Evolutionary conservation across 1,284 basidiomycete genomes (phyloP).

Genomic region (Leccinum fuscescens): DNA sequence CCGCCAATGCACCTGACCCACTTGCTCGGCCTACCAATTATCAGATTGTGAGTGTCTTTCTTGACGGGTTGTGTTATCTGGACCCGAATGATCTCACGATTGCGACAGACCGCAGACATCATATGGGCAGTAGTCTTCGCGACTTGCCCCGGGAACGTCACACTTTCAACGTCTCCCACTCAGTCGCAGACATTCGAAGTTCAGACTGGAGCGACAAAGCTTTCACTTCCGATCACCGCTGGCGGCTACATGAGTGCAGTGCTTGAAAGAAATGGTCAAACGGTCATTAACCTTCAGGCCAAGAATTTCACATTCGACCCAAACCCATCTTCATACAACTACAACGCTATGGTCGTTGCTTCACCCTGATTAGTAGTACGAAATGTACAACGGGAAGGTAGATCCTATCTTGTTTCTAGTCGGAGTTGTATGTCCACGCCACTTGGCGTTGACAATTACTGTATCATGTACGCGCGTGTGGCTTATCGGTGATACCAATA

Average conservation of each 20-base stretch:
- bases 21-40: constrained; percentile 56
- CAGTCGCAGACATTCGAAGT: constrained; percentile 50
- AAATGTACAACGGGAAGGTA: constrained; percentile 3
- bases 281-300: constrained; percentile 51
- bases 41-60: constrained; percentile 41
- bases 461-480: too few relatives aligned
- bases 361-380: constrained; percentile 23
- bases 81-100: constrained; percentile 9
- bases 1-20: constrained; percentile 52
- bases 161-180: constrained; percentile 47
- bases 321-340: constrained; percentile 58
- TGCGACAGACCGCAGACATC: constrained; percentile 46
- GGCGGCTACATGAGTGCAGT: constrained; percentile 63
- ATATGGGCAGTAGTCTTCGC: constrained; percentile 70
- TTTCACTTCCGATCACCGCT: constrained; percentile 56
- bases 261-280: constrained; percentile 52
- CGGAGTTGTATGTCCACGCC: not conserved
- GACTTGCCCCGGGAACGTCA: constrained; percentile 51
- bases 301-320: constrained; percentile 51
- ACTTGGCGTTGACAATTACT: not conserved
- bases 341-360: constrained; percentile 55
- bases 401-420: not conserved
- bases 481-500: too few relatives aligned
- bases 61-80: not conserved
- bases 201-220: constrained; percentile 61